Evolutionary conservation across 495 filamentous ascomycete species (phyloP), one percentile per base, ranked within the genome.

Genomic region (Jackrogersella minutella): DNA sequence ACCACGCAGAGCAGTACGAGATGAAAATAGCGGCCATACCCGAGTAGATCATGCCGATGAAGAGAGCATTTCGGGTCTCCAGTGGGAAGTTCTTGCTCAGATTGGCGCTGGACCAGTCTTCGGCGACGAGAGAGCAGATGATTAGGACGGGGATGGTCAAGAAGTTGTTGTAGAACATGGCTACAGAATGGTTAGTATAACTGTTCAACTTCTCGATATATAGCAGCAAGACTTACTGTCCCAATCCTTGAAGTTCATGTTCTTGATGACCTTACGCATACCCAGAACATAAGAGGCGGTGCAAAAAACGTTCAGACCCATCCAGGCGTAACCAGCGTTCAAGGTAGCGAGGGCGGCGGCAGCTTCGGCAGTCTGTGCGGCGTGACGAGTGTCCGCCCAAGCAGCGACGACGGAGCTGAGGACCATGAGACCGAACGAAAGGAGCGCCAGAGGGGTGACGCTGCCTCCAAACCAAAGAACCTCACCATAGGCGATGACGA

Each of bases 101-200:
- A 81, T 99, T 99, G 47, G 82, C 81, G 34, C 87, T 79, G 8
- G 92, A 94, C 95, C 95, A 99, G 80, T 97, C 89, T 75, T 99
- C 95, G 61, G 91, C 82, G 62, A 97, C 71, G 52, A 97, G 79
- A 22, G 96, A 94, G 80, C 87, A 88, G 65, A 91, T 78, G 50
- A 97, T 75, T 24, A 99, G 87, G 67, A 98, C 90, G 51, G 95
- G 95, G 63, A 99, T 97, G 19, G 93, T 96, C 62, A 99, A 87
- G 41, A 99, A 86, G 78, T 99, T 99, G 87, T 99, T 99, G 84
- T 99, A 99, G 80, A 94, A 99, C 95, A 99, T 99, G 66, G 93
- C 94, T 98, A 68, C 22, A 33, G 17, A 9, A 47, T 24, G 11
- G 70, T 82, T 72, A 84, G 79, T 63, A 66, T 43, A 33, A 22